Evolutionary conservation across 2,329 filamentous ascomycete species (phyloP).

Genomic region (Dactylellina drechsleri): DNA sequence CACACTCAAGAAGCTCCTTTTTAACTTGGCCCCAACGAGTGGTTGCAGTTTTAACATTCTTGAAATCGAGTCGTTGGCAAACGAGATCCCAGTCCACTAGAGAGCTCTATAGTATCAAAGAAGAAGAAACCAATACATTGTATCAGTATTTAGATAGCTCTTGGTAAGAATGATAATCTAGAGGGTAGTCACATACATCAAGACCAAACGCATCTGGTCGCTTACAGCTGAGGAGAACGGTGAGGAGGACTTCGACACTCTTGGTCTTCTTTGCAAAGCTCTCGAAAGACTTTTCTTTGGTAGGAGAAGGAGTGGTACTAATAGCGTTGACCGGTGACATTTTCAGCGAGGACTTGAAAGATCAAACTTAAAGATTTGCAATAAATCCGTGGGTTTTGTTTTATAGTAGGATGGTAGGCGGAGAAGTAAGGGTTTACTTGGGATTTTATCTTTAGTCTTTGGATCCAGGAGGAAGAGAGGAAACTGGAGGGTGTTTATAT

Average conservation of each 20-base stretch:
- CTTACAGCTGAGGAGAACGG: slow-evolving; percentile 37
- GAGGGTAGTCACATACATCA: slow-evolving; percentile 20
- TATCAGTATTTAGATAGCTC: too few species aligned
- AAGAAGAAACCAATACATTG: background rate
- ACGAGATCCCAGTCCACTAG: slow-evolving; percentile 46
- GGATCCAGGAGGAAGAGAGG: too few species aligned
- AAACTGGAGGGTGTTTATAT: too few species aligned
- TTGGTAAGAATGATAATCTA: background rate
- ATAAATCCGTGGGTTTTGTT: background rate
- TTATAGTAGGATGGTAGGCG: background rate
- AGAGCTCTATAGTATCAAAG: slow-evolving; percentile 3
- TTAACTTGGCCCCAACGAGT: slow-evolving; percentile 39
- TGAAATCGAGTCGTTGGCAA: slow-evolving; percentile 27
- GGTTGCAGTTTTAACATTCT: slow-evolving; percentile 25
- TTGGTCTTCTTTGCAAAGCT: slow-evolving; percentile 33
- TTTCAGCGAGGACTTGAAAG: background rate
- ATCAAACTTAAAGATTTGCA: background rate
- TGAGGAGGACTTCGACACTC: slow-evolving; percentile 37
- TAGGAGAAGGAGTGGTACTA: background rate
- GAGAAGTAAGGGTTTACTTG: too few species aligned
- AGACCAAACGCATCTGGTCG: slow-evolving; percentile 37
- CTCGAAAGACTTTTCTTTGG: slow-evolving; percentile 35
- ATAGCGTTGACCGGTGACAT: slow-evolving; percentile 18
- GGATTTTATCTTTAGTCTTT: too few species aligned
- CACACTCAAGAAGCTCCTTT: slow-evolving; percentile 44